Conservation (phyloP, 192 early-diverging fungal species). For the Entophlyctis helioformis region DNA sequence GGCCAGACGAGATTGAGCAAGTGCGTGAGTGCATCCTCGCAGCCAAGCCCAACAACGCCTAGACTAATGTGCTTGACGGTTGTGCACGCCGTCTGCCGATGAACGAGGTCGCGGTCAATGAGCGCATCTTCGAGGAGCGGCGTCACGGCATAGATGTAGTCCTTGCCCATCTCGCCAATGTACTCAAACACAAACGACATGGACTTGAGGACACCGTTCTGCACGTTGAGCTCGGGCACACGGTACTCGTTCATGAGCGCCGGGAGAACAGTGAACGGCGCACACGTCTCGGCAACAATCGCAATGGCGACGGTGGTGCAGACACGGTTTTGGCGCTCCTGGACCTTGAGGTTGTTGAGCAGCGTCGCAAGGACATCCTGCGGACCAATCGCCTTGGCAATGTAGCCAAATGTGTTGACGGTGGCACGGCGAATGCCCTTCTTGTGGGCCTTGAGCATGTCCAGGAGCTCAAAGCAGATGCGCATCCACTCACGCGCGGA, state of each 20-base stretch:
- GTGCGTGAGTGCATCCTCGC: conserved; percentile 89
- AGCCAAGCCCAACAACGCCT: conserved; percentile 82
- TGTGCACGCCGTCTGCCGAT: conserved; percentile 93
- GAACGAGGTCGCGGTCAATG: conserved; percentile 95
- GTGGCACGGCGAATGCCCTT: conserved; percentile 92
- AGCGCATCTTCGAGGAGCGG: conserved; percentile 93
- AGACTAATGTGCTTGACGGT: conserved; percentile 91
- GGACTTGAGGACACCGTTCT: conserved; percentile 95
- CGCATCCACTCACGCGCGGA: conserved; percentile 99
- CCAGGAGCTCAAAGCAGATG: conserved; percentile 94
- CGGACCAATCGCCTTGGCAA: conserved; percentile 97
- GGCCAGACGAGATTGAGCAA: conserved; percentile 96
- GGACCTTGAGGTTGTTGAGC: conserved; percentile 95
- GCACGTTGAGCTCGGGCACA: conserved; percentile 98
- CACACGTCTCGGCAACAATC: conserved; percentile 93
- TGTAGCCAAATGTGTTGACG: conserved; percentile 98
- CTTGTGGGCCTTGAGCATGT: conserved; percentile 91
- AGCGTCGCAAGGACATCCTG: conserved; percentile 98
- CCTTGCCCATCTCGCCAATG: conserved; percentile 95
- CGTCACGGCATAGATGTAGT: conserved; percentile 95
- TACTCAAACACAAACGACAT: conserved; percentile 97
- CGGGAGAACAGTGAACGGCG: conserved; percentile 94
- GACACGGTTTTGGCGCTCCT: conserved; percentile 98
- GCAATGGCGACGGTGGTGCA: conserved; percentile 99
- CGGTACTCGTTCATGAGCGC: conserved; percentile 99